A percentile compares a stretch with the other conserved stretches of the same genome.
Evolutionary conservation across 768 basidiomycete species (phyloP).

Genomic region (Tulasnella sp.): DNA sequence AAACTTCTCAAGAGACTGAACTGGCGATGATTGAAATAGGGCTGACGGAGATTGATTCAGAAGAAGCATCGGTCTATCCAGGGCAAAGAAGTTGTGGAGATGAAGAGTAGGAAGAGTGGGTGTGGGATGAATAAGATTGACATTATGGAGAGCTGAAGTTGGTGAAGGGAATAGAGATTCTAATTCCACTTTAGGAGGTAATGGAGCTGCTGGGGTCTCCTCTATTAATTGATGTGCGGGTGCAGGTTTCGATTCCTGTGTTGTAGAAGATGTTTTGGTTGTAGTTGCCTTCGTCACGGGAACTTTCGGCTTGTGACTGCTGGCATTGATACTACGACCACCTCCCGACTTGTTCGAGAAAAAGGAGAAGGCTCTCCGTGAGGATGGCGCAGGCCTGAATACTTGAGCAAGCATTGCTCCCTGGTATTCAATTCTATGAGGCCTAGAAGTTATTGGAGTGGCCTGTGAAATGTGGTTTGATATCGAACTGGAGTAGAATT

Average conservation of each 20-base stretch:
- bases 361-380: slow-evolving; percentile 17
- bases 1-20: slow-evolving; percentile 16
- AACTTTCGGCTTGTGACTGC: slow-evolving; percentile 16
- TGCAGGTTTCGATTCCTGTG: slow-evolving; percentile 1
- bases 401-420: background rate
- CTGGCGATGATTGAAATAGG: slow-evolving; percentile 33
- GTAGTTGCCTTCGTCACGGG: slow-evolving; percentile 9
- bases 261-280: background rate
- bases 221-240: background rate
- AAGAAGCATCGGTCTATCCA: slow-evolving; percentile 65
- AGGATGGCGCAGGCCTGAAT: background rate
- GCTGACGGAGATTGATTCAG: slow-evolving; percentile 47
- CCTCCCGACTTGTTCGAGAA: slow-evolving; percentile 18
- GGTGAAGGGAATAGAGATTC: background rate
- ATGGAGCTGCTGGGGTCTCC: background rate
- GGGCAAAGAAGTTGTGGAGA: slow-evolving; percentile 73
- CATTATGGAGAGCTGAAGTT: background rate
- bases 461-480: too few relatives aligned
- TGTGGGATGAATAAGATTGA: slow-evolving; percentile 29
- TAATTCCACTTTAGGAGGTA: background rate
- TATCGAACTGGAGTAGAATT: too few relatives aligned
- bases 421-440: background rate
- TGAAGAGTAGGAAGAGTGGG: slow-evolving; percentile 51
- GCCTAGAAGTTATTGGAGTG: too few relatives aligned
- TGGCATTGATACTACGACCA: slow-evolving; percentile 13